Base-by-base conservation (phyloP, 2,329 filamentous ascomycete genomes). In the Phoma sp. region DNA sequence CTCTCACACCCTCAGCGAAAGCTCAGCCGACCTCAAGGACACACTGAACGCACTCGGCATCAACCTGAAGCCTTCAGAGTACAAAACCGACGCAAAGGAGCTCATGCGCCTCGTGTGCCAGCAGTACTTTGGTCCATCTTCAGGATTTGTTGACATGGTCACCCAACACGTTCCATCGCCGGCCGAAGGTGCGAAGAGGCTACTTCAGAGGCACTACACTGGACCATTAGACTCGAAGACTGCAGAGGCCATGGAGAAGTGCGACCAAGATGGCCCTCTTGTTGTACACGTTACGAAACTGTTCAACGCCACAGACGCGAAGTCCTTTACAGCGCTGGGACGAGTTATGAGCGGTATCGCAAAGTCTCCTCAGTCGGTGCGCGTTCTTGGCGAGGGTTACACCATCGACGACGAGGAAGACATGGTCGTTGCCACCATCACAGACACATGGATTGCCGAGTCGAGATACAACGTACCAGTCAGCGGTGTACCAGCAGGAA, bases 371-470 rank as follows among this genome's bases (percentile, higher is more conserved):
- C 84, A 89, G 68, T 87, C 91, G 63, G 92, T 99, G 14, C 88
- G 95, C 33, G 93, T 99, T 11, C 85, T 99, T 1, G 95, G 95
- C 42, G 95, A 99, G 73, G 91, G 91, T 5, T 99, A 98, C 76
- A 97, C 93, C 4, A 85, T 96, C 12, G 95, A 99, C 63, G 95
- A 99, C 61, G 93, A 98, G 71, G 95, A 99, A 81, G 95, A 99
- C 69, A 98, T 98, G 92, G 90, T 89, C 0, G 82, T 87, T 68
- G 92, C 92, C 23, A 93, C 89, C 0, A 89, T 99, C 56, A 85
- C 87, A 2, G 87, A 92, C 61, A 93, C 95, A 11, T 96, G 91
- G 81, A 93, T 99, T 62, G 90, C 89, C 7, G 92, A 98, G 76
- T 93, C 93, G 20, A 83, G 93, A 69, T 99, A 99, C 78, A 96